These are phyloP conservation scores for Paecilomyces niveus DNA, from an alignment of 2,329 filamentous ascomycete genomes.

Conservation along the genomic window DNA sequence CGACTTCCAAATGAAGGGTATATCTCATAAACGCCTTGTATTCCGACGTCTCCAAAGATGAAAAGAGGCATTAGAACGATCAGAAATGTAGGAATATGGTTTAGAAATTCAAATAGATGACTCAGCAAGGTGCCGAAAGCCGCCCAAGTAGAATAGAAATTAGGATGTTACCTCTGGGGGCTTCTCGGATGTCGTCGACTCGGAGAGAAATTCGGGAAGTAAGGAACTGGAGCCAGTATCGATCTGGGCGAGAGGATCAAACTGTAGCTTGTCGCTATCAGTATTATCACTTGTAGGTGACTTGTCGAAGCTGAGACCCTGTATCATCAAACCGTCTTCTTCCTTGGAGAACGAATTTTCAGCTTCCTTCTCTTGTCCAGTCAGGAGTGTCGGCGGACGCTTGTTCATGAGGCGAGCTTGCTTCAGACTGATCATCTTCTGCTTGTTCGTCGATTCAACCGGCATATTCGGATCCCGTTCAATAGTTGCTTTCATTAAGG, in stretches of 20 bases:
- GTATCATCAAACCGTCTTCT: slow-evolving; percentile 25
- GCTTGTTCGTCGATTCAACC: slow-evolving; percentile 88
- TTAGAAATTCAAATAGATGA: not conserved
- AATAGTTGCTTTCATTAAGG: slow-evolving; percentile 97
- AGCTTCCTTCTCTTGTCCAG: slow-evolving; percentile 31
- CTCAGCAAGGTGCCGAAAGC: not conserved
- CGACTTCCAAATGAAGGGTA: slow-evolving; percentile 25
- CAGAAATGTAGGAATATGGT: not conserved
- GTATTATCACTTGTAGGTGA: slow-evolving; percentile 9
- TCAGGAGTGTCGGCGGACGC: slow-evolving; percentile 82
- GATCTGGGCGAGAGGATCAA: slow-evolving; percentile 14
- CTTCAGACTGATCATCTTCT: slow-evolving; percentile 87
- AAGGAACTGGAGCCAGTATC: slow-evolving; percentile 18
- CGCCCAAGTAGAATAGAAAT: not conserved
- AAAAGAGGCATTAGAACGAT: not conserved
- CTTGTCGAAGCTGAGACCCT: slow-evolving; percentile 19
- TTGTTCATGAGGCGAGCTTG: slow-evolving; percentile 86
- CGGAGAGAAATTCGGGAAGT: slow-evolving; percentile 19
- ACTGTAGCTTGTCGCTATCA: not conserved
- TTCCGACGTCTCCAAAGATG: not conserved
- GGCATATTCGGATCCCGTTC: slow-evolving; percentile 73
- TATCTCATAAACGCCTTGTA: slow-evolving; percentile 32
- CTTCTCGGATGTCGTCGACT: slow-evolving; percentile 8
- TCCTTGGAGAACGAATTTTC: slow-evolving; percentile 14
- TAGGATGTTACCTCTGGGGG: not conserved